A percentile compares a stretch with the other conserved stretches of the same genome.
phyloP scores from a whole-genome alignment of 1,284 basidiomycete species.

The Rhodofomes roseus region DNA sequence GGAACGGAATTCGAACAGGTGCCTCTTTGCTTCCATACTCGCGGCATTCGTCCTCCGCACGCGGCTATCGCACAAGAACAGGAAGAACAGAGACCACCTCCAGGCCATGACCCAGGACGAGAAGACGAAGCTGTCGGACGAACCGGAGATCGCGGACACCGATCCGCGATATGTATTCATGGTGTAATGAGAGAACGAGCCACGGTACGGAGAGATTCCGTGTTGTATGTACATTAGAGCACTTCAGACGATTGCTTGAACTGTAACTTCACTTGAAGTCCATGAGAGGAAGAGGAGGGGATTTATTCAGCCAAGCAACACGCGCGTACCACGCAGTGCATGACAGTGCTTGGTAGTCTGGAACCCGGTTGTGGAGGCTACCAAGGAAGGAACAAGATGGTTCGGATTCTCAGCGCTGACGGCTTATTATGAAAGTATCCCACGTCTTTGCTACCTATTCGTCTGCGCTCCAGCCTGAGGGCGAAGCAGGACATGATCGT shows the following conservation, averaged over 20 bases:
- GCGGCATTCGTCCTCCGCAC: conserved; percentile 39
- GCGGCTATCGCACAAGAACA: conserved; percentile 37
- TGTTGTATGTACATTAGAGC: not conserved
- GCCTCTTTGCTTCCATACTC: conserved; percentile 37
- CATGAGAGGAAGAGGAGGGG: too few species aligned
- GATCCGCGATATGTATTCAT: conserved; percentile 43
- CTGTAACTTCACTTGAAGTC: too few species aligned
- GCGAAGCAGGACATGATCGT: too few species aligned
- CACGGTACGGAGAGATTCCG: not conserved
- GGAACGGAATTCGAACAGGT: conserved; percentile 26
- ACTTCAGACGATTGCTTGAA: not conserved
- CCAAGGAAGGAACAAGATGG: too few species aligned
- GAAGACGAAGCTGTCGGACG: conserved; percentile 22
- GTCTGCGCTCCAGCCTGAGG: too few species aligned
- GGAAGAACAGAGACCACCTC: conserved; percentile 27
- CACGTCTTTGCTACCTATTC: too few species aligned
- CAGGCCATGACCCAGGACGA: conserved; percentile 27
- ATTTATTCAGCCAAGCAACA: too few species aligned
- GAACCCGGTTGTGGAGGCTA: too few species aligned
- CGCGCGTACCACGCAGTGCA: too few species aligned
- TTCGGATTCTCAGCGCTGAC: too few species aligned
- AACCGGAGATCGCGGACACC: conserved; percentile 39
- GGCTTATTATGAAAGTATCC: too few species aligned
- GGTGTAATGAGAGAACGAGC: conserved; percentile 21
- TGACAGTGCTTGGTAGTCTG: too few species aligned